These are phyloP conservation scores for Pseudogymnoascus sp. DNA, from an alignment of 2,329 filamentous ascomycete species.

Conservation along the genomic window DNA sequence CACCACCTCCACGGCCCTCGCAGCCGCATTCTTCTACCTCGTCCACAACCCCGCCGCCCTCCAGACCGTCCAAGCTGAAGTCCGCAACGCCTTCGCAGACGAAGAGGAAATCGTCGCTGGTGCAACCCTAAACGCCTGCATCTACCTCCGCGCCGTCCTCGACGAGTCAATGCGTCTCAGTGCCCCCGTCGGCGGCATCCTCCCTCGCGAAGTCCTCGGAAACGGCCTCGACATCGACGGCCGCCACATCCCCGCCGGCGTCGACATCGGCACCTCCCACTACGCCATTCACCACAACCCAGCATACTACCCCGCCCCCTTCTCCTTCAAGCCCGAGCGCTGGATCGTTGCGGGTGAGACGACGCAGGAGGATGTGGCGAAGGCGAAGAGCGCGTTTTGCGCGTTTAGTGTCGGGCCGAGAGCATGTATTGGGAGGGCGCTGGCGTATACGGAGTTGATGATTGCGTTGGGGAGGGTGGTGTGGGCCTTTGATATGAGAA, in stretches of 20 bases:
- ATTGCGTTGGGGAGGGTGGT: constrained; percentile 19
- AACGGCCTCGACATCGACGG: constrained; percentile 22
- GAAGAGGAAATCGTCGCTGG: constrained; percentile 31
- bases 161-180: constrained; percentile 26
- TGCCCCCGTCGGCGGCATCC: constrained; percentile 20
- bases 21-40: constrained; percentile 34
- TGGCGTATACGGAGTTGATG: constrained; percentile 23
- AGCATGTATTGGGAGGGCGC: constrained; percentile 22
- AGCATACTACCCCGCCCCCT: constrained; percentile 35
- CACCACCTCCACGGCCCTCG: constrained; percentile 32
- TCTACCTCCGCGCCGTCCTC: constrained; percentile 36
- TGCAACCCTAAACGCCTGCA: constrained; percentile 26
- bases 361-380: constrained; percentile 15
- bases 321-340: constrained; percentile 36
- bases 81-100: constrained; percentile 16
- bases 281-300: constrained; percentile 39
- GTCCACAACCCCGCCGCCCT: constrained; percentile 25
- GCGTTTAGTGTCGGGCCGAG: constrained; percentile 23
- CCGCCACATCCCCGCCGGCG: constrained; percentile 30
- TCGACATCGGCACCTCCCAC: constrained; percentile 35
- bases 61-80: constrained; percentile 23
- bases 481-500: constrained; percentile 16
- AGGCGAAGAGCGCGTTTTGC: constrained; percentile 18
- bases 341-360: constrained; percentile 33
- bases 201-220: constrained; percentile 20